Base-by-base conservation (phyloP, 805 yeast species). In the Spathaspora arborariae region DNA sequence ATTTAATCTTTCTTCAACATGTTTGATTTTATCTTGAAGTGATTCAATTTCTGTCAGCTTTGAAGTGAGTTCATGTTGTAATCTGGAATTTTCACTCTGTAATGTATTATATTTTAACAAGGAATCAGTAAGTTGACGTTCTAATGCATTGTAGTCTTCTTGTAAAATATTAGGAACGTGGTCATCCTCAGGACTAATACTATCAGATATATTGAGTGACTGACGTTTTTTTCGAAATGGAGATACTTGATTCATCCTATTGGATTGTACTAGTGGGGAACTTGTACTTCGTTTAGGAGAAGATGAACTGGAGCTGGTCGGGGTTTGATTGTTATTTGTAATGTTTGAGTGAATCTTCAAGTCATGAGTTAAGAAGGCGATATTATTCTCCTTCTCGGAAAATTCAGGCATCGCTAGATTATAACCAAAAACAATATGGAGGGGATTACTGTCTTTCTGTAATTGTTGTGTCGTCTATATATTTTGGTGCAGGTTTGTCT, bases 61-160 rank as follows among this genome's bases (percentile, higher is more conserved):
- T 15, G 47, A 42, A 13, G 49, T 36, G 20, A 71, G 48, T 39
- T 69, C 74, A 19, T 54, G 51, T 47, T 70, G 70, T 13, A 69
- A 55, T 35, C 63, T 68, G 21, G 52, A 49, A 42, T 57, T 57
- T 24, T 71, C 74, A 15, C 50, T 45, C 6, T 58, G 42, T 22
- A 64, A 36, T 22, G 54, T 47, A 30, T 61, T 59, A 44, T 62
- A 57, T 39, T 59, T 56, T 26, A 68, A 53, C 18, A 68, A 44
- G 6, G 66, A 50, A 36, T 70, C 75, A 8, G 67, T 61, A 51
- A 67, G 67, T 42, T 56, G 58, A 27, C 59, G 47, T 39, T 51
- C 51, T 13, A 48, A 41, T 10, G 20, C 7, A 15, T 19, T 41
- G 38, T 36, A 42, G 24, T 47, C 47, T 20, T 45, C 48, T 9